Evolutionary conservation across 495 filamentous ascomycete species (phyloP).

Genomic region (Podospora conica): DNA sequence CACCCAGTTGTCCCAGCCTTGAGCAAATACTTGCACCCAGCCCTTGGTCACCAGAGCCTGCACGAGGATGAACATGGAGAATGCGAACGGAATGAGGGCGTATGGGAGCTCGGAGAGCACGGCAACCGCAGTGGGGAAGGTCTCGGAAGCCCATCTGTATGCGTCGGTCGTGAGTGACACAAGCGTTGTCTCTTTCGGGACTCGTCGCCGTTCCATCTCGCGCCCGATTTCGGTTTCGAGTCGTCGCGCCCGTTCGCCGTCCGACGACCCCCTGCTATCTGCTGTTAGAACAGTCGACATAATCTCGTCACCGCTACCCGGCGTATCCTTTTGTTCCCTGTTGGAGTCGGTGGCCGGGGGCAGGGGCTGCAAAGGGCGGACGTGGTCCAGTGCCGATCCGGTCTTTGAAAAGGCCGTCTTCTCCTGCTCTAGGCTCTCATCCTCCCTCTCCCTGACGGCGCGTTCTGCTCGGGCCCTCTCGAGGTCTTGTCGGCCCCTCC

Average conservation of each 20-base stretch:
- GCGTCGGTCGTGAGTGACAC: slow-evolving; percentile 38
- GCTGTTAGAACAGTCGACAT: background rate
- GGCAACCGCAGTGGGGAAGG: slow-evolving; percentile 57
- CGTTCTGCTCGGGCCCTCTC: slow-evolving; percentile 39
- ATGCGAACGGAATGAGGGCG: slow-evolving; percentile 57
- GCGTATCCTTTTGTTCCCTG: background rate
- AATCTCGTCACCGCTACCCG: background rate
- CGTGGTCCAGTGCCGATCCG: background rate
- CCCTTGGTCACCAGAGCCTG: slow-evolving; percentile 61
- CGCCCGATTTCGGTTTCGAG: background rate
- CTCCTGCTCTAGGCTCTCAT: background rate
- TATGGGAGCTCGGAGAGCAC: slow-evolving; percentile 56
- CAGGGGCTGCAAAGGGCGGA: background rate
- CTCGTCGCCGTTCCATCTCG: background rate
- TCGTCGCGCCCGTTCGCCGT: background rate
- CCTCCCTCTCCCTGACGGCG: background rate
- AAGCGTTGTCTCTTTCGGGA: slow-evolving; percentile 33
- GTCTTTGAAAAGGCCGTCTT: background rate
- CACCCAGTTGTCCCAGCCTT: slow-evolving; percentile 66
- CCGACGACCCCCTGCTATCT: background rate
- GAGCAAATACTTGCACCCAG: slow-evolving; percentile 60
- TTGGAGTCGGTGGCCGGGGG: background rate
- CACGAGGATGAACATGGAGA: slow-evolving; percentile 63
- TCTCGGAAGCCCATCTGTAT: slow-evolving; percentile 54
- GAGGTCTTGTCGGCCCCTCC: slow-evolving; percentile 45